Base-by-base conservation (phyloP, 495 filamentous ascomycete genomes). In the Penicillium pulvis region DNA sequence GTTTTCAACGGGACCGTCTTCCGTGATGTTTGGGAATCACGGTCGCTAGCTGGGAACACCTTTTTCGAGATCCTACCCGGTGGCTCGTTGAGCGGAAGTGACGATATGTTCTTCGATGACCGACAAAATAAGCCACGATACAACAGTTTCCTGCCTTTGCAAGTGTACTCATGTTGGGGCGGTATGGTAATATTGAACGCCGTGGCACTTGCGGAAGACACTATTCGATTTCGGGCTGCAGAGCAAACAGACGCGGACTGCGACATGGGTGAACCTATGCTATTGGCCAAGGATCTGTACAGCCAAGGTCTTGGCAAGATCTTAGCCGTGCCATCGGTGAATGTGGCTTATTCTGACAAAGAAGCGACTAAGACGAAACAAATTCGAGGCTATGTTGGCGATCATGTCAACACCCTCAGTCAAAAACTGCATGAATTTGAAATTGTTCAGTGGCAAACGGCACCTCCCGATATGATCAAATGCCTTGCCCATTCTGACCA, bases 131-230 rank as follows among this genome's bases (percentile, higher is more conserved):
- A 63, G 17, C 51, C 44, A 12, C 63, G 73, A 19, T 73, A 73
- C 41, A 20, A 48, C 4, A 50, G 47, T 8, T 54, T 60, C 10
- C 63, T 63, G 33, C 78, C 81, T 0, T 79, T 83, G 57, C 81
- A 84, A 66, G 81, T 84, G 0, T 83, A 81, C 45, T 74, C 78
- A 1, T 83, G 81, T 65, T 83, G 81, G 81, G 81, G 82, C 44
- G 81, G 79, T 12, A 77, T 75, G 16, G 66, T 66, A 2, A 71
- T 69, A 0, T 57, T 81, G 17, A 65, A 69, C 10, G 69, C 66
- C 0, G 69, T 62, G 30, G 66, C 75, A 1, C 61, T 79, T 39
- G 60, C 74, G 16, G 60, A 72, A 31, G 53, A 61, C 1, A 64
- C 58, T 24, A 55, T 75, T 30, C 57, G 57, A 44, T 82, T 84